These are phyloP conservation scores for Heracleum sosnowskyi DNA, from an alignment of 129 eudicot species.

Conservation along the genomic window DNA sequence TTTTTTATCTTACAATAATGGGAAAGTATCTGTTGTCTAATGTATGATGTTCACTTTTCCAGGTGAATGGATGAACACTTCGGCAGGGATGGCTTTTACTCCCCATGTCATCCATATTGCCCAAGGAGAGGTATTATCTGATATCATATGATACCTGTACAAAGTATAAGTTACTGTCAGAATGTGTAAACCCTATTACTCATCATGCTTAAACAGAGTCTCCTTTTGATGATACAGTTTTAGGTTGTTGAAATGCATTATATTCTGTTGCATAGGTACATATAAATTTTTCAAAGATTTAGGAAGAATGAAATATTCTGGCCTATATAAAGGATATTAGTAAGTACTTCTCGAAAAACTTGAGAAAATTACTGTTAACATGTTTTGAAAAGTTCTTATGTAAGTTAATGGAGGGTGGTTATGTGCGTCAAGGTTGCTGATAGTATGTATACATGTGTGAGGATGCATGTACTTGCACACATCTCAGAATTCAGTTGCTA, in stretches of 20 bases:
- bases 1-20: background rate
- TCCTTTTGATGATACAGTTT: background rate
- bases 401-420: background rate
- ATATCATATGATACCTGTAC: background rate
- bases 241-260: background rate
- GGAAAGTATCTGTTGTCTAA: background rate
- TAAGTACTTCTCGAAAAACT: background rate
- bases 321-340: background rate
- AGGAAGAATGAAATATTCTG: background rate
- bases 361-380: background rate
- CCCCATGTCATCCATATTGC: constrained; percentile 70
- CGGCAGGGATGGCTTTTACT: constrained; percentile 88
- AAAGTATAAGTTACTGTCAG: background rate
- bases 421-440: background rate
- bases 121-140: constrained; percentile 57
- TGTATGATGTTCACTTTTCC: constrained; percentile 1
- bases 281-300: background rate
- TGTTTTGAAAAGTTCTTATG: background rate
- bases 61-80: constrained; percentile 94
- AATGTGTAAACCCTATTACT: background rate
- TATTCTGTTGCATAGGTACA: background rate
- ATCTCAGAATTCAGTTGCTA: background rate
- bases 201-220: background rate
- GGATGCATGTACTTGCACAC: background rate
- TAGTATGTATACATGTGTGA: background rate